These are phyloP conservation scores for Prunus dulcis DNA, from an alignment of 306 rosid genomes.

Conservation along the genomic window DNA sequence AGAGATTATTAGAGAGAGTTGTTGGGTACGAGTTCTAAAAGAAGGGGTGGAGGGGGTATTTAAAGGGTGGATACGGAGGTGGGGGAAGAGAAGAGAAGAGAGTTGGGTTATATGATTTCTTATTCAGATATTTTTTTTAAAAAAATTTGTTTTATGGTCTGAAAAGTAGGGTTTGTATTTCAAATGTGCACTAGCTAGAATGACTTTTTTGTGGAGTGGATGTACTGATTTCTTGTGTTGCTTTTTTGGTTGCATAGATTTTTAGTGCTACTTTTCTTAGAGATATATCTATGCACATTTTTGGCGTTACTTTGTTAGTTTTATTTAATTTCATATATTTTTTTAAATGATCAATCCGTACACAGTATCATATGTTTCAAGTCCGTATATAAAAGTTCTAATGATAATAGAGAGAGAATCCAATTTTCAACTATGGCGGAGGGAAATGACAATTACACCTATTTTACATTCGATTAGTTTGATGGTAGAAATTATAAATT, in stretches of 20 bases:
- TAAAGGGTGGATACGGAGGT: constrained; percentile 18
- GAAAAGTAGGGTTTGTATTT: neutral
- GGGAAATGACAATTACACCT: too few relatives aligned
- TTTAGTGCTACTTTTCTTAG: constrained; percentile 7
- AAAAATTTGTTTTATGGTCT: neutral
- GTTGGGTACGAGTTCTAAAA: constrained; percentile 16
- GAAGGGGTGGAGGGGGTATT: constrained; percentile 19
- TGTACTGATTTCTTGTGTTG: neutral
- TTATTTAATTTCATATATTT: neutral
- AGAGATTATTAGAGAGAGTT: neutral
- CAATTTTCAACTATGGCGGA: too few relatives aligned
- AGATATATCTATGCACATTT: neutral
- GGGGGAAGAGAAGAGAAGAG: constrained; percentile 18
- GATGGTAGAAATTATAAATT: too few relatives aligned
- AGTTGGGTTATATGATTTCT: constrained; percentile 6
- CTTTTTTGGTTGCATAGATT: constrained; percentile 2
- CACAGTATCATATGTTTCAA: neutral
- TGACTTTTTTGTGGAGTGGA: neutral
- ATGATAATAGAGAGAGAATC: too few relatives aligned
- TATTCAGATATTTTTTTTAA: neutral
- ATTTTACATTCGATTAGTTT: too few relatives aligned
- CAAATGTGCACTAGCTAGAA: neutral
- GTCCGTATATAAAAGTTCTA: too few relatives aligned
- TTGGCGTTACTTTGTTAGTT: neutral
- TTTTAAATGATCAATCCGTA: neutral